Base-by-base conservation (phyloP, 2,329 filamentous ascomycete genomes). In the Xylaria sp. region DNA sequence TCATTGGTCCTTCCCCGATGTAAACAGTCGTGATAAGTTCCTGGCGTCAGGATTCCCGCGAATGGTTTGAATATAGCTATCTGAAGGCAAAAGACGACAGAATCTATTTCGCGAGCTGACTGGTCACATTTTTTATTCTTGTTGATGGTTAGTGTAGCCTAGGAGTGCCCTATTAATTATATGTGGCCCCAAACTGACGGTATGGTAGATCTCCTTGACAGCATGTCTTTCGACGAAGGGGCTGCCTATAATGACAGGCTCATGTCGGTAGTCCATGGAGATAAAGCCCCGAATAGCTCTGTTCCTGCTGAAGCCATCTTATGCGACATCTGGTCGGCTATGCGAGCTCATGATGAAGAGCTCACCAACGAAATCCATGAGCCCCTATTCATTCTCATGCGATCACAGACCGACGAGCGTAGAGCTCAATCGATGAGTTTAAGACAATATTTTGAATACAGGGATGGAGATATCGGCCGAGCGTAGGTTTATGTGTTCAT, bases 181-280 rank as follows among this genome's bases (percentile, higher is more conserved):
- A 36, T 56, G 24, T 27, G 24, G 4, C 24, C 24, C 24, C 24
- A 27, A 27, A 27, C 19, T 56, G 9, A 42, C 21, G 3, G 11
- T 2, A 2, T 21, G 14, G 24, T 9, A 61, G 64, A 66, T 8
- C 14, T 55, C 4, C 51, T 66, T 2, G 64, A 66, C 17, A 17
- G 8, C 1, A 48, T 66, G 57, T 66, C 64, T 2, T 54, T 66
- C n/a, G 56, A 66, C 1, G 64, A 66, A 21, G 64, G 64, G n/a
- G 42, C 1, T 34, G 64, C 64, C n/a, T 66, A 66, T 30, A 61
- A 66, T n/a, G 48, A 14, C 24, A 60, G 19, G 12, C 56, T 61
- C 8, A 60, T 65, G 47, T n/a, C 56, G 8, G 9, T 65, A 12
- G 14, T 53, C 6, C 36, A 34, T 1, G 48, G 56, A 27, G 56